These are phyloP conservation scores for Lactarius tabidus DNA, from an alignment of 768 basidiomycete genomes.

Conservation along the genomic window DNA sequence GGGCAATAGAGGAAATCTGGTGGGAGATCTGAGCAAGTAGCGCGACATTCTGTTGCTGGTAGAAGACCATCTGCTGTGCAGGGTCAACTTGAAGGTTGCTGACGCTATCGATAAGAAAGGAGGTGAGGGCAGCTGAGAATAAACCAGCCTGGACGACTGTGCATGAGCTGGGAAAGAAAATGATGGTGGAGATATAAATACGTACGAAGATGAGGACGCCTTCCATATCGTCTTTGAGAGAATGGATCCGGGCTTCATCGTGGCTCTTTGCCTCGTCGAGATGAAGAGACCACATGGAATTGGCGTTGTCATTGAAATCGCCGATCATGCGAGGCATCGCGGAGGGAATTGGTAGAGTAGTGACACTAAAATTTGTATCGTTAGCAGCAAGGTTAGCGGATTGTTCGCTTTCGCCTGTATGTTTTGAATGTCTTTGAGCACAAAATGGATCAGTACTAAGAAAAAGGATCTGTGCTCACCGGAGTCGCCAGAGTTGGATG, in stretches of 20 bases:
- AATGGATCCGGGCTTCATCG: background rate
- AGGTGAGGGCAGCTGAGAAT: conserved; percentile 10
- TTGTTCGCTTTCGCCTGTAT: background rate
- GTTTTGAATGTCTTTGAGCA: background rate
- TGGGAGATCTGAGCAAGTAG: conserved; percentile 12
- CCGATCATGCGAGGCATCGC: background rate
- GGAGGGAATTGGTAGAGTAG: background rate
- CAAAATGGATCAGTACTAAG: background rate
- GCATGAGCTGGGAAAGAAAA: background rate
- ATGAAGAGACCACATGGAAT: background rate
- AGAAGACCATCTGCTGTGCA: background rate
- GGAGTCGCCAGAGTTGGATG: background rate
- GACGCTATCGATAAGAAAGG: conserved; percentile 8
- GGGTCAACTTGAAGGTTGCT: conserved; percentile 11
- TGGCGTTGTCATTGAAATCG: background rate
- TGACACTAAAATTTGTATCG: background rate
- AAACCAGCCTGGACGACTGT: conserved; percentile 7
- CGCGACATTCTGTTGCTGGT: conserved; percentile 3
- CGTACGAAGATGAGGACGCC: background rate
- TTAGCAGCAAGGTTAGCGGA: background rate
- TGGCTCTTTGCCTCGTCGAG: background rate
- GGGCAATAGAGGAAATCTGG: background rate
- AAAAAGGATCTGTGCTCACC: background rate
- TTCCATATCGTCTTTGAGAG: background rate
- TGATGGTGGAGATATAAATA: background rate